These are phyloP conservation scores for Fusarium luffae DNA, from an alignment of 2,329 filamentous ascomycete species.

Conservation along the genomic window DNA sequence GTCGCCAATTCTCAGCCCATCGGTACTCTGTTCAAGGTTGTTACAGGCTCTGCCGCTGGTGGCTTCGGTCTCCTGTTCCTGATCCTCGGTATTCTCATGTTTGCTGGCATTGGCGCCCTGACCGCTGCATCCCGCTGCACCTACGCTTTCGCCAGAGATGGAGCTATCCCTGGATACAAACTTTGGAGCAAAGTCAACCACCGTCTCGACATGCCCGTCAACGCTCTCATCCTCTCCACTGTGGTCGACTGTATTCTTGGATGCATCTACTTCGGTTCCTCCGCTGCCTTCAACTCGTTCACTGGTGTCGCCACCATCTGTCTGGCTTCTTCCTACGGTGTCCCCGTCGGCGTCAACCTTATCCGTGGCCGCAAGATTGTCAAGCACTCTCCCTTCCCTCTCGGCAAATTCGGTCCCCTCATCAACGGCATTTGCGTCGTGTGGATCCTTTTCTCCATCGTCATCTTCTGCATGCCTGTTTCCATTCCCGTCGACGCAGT, in stretches of 20 bases:
- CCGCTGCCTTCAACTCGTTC: conserved; percentile 82
- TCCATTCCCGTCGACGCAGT: conserved; percentile 65
- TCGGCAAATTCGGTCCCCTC: conserved; percentile 73
- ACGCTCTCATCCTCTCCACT: conserved; percentile 75
- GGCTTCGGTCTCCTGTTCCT: conserved; percentile 82
- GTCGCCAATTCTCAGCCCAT: conserved; percentile 81
- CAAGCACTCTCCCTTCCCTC: conserved; percentile 72
- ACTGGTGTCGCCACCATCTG: conserved; percentile 85
- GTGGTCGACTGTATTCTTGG: conserved; percentile 76
- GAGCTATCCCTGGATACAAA: conserved; percentile 75
- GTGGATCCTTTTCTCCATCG: conserved; percentile 77
- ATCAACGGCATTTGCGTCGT: conserved; percentile 76
- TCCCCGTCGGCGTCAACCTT: conserved; percentile 79
- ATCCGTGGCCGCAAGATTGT: conserved; percentile 74
- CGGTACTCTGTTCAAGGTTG: conserved; percentile 78
- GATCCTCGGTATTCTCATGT: conserved; percentile 80
- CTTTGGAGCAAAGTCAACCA: conserved; percentile 75
- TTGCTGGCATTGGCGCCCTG: conserved; percentile 78
- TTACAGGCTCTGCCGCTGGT: conserved; percentile 76
- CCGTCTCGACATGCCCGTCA: conserved; percentile 75
- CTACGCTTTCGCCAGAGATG: conserved; percentile 80
- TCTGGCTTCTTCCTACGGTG: conserved; percentile 77
- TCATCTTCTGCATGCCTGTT: conserved; percentile 81
- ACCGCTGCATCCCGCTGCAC: conserved; percentile 80
- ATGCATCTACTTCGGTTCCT: conserved; percentile 82